A percentile compares a stretch with the other conserved stretches of the same genome.
Conservation (phyloP, 2,329 filamentous ascomycete species). For the Zymoseptoria pseudotritici region DNA sequence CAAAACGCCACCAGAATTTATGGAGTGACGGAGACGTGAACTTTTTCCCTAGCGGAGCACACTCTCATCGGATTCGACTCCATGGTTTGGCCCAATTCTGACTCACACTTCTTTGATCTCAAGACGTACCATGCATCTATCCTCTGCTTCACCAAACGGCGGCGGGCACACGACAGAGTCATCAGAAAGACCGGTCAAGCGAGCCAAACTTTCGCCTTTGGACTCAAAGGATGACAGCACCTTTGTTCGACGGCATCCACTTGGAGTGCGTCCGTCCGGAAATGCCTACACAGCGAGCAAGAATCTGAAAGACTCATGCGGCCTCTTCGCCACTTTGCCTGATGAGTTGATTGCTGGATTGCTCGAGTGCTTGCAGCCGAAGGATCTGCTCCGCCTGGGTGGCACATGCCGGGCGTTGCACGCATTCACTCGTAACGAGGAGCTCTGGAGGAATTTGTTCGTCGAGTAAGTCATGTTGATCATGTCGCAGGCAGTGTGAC, state of each 20-base stretch:
- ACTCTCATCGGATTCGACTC: not conserved
- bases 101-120: not conserved
- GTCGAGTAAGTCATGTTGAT: conserved; percentile 60
- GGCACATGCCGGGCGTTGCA: conserved; percentile 78
- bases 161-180: conserved; percentile 7
- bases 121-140: not conserved
- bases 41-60: not conserved
- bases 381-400: conserved; percentile 58
- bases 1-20: not conserved
- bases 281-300: conserved; percentile 64
- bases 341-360: conserved; percentile 74
- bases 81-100: not conserved
- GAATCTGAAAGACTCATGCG: conserved; percentile 61
- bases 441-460: conserved; percentile 82
- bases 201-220: conserved; percentile 5
- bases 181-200: conserved; percentile 15
- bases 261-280: conserved; percentile 78
- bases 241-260: conserved; percentile 65
- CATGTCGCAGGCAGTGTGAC: not conserved
- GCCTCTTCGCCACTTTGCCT: conserved; percentile 60
- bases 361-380: conserved; percentile 65
- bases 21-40: not conserved
- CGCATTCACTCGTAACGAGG: conserved; percentile 75
- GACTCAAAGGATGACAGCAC: conserved; percentile 28
- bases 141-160: not conserved